phyloP scores from a whole-genome alignment of 1,284 basidiomycete species.

The Ceratobasidium sp. region DNA sequence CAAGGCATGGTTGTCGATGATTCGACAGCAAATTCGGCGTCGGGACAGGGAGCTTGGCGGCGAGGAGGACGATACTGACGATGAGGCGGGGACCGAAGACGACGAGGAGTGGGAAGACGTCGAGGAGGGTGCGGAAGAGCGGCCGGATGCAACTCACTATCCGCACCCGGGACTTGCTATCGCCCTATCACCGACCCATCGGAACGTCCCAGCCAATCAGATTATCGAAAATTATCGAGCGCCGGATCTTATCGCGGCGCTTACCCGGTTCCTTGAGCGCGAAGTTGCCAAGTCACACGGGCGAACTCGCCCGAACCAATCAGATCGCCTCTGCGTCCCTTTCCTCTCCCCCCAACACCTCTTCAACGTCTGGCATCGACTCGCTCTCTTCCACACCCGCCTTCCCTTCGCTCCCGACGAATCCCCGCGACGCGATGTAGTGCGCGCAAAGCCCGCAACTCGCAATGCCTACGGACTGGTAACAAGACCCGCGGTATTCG shows the following conservation, averaged over 20 bases:
- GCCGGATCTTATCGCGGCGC: not conserved
- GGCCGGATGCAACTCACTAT: not conserved
- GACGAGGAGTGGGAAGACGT: slow-evolving; percentile 2
- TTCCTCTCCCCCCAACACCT: not conserved
- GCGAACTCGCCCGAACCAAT: slow-evolving; percentile 4
- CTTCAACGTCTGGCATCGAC: slow-evolving; percentile 14
- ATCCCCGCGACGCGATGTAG: slow-evolving; percentile 10
- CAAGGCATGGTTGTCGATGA: not conserved
- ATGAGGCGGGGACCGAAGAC: not conserved
- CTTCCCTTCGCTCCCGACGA: slow-evolving; percentile 25
- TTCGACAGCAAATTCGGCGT: not conserved
- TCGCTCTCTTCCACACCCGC: not conserved
- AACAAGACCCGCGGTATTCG: not conserved
- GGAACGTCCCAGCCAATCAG: not conserved
- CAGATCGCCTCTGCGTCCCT: not conserved
- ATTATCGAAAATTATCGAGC: not conserved
- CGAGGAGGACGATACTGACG: not conserved
- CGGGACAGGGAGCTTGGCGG: too few relatives aligned
- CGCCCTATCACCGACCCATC: not conserved
- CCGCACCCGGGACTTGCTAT: not conserved
- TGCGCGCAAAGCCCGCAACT: slow-evolving; percentile 2
- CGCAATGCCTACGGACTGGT: not conserved
- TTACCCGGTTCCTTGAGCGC: not conserved
- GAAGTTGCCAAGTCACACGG: not conserved
- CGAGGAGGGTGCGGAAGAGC: not conserved